Evolutionary conservation across 345 rosid species (phyloP), one percentile per base, ranked within the genome.

Genomic region (Bruguiera parviflora): DNA sequence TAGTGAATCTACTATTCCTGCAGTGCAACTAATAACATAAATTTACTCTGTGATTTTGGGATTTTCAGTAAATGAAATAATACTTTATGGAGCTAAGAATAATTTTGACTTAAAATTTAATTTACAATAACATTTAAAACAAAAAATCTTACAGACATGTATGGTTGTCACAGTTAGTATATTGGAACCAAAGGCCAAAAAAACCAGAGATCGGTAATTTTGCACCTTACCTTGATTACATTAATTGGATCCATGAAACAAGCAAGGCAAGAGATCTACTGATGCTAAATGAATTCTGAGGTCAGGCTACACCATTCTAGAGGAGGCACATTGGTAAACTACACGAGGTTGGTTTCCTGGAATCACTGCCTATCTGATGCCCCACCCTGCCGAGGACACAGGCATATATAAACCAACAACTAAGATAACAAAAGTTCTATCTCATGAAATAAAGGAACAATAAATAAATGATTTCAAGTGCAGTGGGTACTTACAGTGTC

Each of bases 401-500:
- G 4, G 22, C 18, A 32, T 22, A 15, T 58, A 53, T 1, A 32
- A 53, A 66, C 39, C 53, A 67, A 15, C 10, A 59, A 63, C 32
- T 2, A 32, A 73, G 33, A 37, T 2, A 59, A 32, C 58, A 25
- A 25, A 29, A 31, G 21, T 47, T 21, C 37, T 65, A 72, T 13
- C 68, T 11, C 62, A 18, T 24, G 58, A 27, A 56, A 27, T 21
- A n/a, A 10, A 13, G 18, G 32, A 8, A 10, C 33, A 27, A 56
- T 5, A 27, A 53, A 61, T 9, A 28, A 61, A 21, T 66, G 61
- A 35, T 64, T 53, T 64, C 66, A 69, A 73, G 32, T 25, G 57
- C 22, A 63, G 31, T 43, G 49, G 49, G 49, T 22, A 76, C 86
- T 67, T 58, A 80, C 88, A 69, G 19, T 20, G 33, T 79, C 80